These are phyloP conservation scores for Phallus indusiatus DNA, from an alignment of 768 basidiomycete species.

Conservation along the genomic window DNA sequence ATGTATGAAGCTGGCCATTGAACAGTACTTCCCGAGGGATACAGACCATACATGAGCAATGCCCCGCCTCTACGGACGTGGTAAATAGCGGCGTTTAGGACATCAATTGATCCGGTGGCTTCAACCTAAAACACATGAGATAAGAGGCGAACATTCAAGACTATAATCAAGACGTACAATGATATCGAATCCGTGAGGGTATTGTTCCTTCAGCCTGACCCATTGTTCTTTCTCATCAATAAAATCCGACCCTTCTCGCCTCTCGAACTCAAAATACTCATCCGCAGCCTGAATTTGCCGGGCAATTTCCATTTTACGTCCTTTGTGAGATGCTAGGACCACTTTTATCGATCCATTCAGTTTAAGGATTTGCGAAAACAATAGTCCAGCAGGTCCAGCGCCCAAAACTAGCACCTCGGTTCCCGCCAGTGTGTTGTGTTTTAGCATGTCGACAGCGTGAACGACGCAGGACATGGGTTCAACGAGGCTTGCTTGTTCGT, in stretches of 20 bases:
- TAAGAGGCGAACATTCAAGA: no score
- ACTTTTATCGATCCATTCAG: slow-evolving; percentile 75
- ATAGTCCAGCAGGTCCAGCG: slow-evolving; percentile 82
- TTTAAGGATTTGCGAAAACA: slow-evolving; percentile 80
- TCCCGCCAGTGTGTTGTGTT: not conserved
- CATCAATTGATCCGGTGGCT: slow-evolving; percentile 73
- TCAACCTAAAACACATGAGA: slow-evolving; percentile 27
- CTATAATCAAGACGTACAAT: slow-evolving; percentile 28
- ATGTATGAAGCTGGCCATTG: slow-evolving; percentile 84
- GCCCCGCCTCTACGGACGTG: slow-evolving; percentile 78
- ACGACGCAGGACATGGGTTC: not conserved
- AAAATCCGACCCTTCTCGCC: slow-evolving; percentile 25
- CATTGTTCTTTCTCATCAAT: slow-evolving; percentile 63
- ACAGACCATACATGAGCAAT: slow-evolving; percentile 84
- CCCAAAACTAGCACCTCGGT: slow-evolving; percentile 21
- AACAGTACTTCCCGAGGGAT: slow-evolving; percentile 74
- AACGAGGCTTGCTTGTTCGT: not conserved
- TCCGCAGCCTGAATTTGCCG: slow-evolving; percentile 70
- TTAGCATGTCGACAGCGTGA: not conserved
- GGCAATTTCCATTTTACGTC: slow-evolving; percentile 84
- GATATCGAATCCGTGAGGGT: slow-evolving; percentile 87
- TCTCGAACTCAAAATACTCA: slow-evolving; percentile 79
- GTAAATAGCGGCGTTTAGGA: slow-evolving; percentile 84
- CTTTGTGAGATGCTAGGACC: slow-evolving; percentile 83
- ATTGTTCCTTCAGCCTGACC: slow-evolving; percentile 66